Evolutionary conservation across 2,329 filamentous ascomycete species (phyloP), one percentile per base, ranked within the genome.

Genomic region (Diaporthe citri): DNA sequence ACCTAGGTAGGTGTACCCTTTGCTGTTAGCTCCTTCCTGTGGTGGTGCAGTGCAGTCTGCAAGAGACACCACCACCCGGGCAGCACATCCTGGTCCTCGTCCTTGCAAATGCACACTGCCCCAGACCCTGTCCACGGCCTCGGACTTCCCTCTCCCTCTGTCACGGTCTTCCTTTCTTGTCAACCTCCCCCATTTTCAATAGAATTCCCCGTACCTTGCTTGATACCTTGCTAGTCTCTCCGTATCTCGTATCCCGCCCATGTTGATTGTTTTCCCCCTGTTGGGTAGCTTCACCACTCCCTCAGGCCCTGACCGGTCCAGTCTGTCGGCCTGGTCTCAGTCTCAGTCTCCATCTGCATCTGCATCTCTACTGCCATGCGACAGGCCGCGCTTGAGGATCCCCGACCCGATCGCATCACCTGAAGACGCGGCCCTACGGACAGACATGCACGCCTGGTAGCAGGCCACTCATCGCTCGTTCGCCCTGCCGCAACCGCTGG

Each of bases 161-260:
- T 51, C 43, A 51, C 43, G 12, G 62, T 52, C 5, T 51, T 55
- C 48, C 31, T 69, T 10, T 52, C 56, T 43, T 43, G 71, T 64
- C 71, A 72, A 64, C 71, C 71, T 64, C 57, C 31, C 57, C 25
- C 46, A 56, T 64, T 56, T 52, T 64, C 64, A 52, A 52, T 39
- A 52, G n/a, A 52, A 25, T 39, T 52, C 64, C 39, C 64, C 46
- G 46, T 67, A 52, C 64, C 64, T 67, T 39, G 64, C 64, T 67
- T 52, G 31, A 25, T 52, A 60, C 70, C 69, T 71, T 60, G 55
- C 57, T 62, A 41, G 70, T 39, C 17, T 52, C 34, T 72, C 70
- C 70, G 57, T 72, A 72, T 31, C 60, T 55, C 71, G 70, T 72
- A 72, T 72, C 39, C 48, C 34, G 31, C 39, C 66, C 66, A 36